phyloP scores from a whole-genome alignment of 805 yeast species.

The Limtongia smithiae region DNA sequence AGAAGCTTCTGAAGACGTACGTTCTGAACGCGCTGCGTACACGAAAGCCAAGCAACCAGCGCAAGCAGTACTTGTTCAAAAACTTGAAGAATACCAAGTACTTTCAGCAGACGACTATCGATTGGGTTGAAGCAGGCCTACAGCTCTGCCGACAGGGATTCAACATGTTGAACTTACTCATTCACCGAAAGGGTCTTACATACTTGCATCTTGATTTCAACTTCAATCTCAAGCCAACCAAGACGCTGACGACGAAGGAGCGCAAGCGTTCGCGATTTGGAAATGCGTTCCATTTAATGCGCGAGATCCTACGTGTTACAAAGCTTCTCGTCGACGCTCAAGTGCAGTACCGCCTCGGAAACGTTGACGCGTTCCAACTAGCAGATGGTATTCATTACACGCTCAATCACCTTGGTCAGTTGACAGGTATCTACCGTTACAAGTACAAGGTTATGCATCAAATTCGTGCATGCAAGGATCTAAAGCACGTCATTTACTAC shows the following conservation, averaged over 20 bases:
- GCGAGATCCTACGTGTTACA: constrained; percentile 81
- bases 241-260: constrained; percentile 93
- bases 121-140: constrained; percentile 98
- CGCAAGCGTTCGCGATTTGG: constrained; percentile 95
- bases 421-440: constrained; percentile 94
- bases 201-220: constrained; percentile 92
- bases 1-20: constrained; percentile 72
- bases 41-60: constrained; percentile 42
- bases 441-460: constrained; percentile 98
- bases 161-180: constrained; percentile 83
- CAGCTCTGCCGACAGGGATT: constrained; percentile 92
- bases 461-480: constrained; percentile 89
- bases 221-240: constrained; percentile 92
- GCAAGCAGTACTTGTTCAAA: constrained; percentile 58
- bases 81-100: constrained; percentile 74
- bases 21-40: constrained; percentile 70
- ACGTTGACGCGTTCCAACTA: constrained; percentile 85
- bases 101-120: constrained; percentile 86
- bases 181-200: constrained; percentile 86
- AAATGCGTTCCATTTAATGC: constrained; percentile 86
- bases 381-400: constrained; percentile 94
- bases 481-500: constrained; percentile 86
- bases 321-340: constrained; percentile 91
- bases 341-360: constrained; percentile 84
- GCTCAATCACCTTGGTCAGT: constrained; percentile 88